These are phyloP conservation scores for Castanea mollissima DNA, from an alignment of 306 rosid genomes.

Conservation along the genomic window DNA sequence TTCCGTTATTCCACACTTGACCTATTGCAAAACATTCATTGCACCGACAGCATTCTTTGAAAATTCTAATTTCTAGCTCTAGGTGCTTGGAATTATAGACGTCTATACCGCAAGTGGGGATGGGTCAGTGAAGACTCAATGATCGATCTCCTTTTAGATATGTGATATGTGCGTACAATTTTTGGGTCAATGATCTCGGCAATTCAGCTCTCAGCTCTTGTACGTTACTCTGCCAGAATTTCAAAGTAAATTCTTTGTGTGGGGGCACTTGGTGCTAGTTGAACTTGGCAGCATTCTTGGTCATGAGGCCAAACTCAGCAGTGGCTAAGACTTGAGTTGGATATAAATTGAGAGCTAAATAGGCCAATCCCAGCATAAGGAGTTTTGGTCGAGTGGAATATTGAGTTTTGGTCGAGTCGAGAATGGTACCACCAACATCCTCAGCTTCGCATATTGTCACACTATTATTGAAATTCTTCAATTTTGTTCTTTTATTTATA, in stretches of 20 bases:
- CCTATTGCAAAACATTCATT: too few relatives aligned
- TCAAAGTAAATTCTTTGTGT: background rate
- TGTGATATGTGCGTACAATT: background rate
- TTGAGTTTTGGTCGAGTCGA: background rate
- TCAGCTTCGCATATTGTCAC: constrained; percentile 31
- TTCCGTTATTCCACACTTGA: too few relatives aligned
- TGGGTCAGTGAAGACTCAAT: too few relatives aligned
- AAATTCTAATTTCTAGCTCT: too few relatives aligned
- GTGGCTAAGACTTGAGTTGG: background rate
- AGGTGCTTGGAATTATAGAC: too few relatives aligned
- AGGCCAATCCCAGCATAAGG: background rate
- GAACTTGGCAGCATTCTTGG: background rate
- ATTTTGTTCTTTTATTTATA: constrained; percentile 42
- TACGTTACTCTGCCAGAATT: background rate
- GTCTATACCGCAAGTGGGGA: too few relatives aligned
- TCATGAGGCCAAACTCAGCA: background rate
- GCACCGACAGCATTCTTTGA: too few relatives aligned
- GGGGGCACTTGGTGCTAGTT: background rate
- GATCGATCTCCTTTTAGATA: too few relatives aligned
- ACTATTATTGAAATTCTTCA: constrained; percentile 45
- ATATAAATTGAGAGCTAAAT: background rate
- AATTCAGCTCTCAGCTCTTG: too few relatives aligned
- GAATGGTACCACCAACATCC: constrained; percentile 16
- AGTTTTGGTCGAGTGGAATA: background rate
- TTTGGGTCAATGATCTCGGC: background rate